Base-by-base conservation (phyloP, 441 rosid species). In the Aleurites moluccanus region DNA sequence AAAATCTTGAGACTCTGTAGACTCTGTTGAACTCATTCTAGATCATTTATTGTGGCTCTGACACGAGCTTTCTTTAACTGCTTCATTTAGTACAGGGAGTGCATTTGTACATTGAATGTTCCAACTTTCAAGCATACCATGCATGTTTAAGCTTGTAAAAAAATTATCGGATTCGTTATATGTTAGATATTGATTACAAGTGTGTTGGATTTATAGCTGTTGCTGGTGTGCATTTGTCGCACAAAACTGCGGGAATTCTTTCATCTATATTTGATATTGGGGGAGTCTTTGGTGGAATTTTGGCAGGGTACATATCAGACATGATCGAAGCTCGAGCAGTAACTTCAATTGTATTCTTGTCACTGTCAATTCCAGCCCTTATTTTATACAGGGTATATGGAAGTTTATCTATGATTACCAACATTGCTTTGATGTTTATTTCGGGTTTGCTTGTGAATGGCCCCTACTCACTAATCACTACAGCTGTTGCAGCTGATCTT, bases 401-500 rank as follows among this genome's bases (percentile, higher is more conserved):
- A 80, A 87, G 92, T 84, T 21, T 88, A 47, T 86, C 96, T 0
- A 88, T 86, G 96, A 65, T 83, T 76, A 72, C 85, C 69, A 92
- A 90, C 80, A 75, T 91, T 1, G 9, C 64, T 23, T 78, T 91
- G 87, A 94, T 91, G 98, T 88, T 91, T 78, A n/a, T 88, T 76
- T 94, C 93, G 0, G 96, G 97, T 20, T 77, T 91, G 81, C 87
- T 90, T 40, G 98, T 94, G 72, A 94, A 94, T 52, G 98, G 94
- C 55, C 97, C 99, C 1, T 92, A 91, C 77, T 79, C 96, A 21
- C 91, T 94, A 16, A 94, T 94, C 64, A 91, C 97, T 3, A 90
- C 97, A 59, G 97, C 99, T 1, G 99, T 92, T 40, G 93, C 98
- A 62, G 87, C 98, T 78, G 98, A 94, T 88, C 97, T 94, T 20